Evolutionary conservation across 2,329 filamentous ascomycete species (phyloP).

Genomic region (Tolypocladium capitatum): DNA sequence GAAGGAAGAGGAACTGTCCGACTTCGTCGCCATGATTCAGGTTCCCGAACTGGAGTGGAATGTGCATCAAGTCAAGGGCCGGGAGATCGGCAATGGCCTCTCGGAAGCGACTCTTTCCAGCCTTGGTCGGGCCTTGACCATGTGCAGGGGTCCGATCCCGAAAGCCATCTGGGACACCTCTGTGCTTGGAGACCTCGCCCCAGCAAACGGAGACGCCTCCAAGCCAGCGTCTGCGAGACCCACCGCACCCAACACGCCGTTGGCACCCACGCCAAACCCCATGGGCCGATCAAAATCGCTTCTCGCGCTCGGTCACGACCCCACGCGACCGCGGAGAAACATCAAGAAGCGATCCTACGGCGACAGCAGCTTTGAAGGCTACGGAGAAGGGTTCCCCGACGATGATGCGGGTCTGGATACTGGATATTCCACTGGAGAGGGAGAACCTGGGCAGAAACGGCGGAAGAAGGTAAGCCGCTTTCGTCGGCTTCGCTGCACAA

Average conservation of each 20-base stretch:
- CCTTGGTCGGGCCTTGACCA: slow-evolving; percentile 38
- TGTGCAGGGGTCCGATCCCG: slow-evolving; percentile 43
- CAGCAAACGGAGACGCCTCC: slow-evolving; percentile 23
- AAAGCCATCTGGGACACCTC: slow-evolving; percentile 43
- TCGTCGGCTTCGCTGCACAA: not conserved
- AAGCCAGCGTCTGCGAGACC: slow-evolving; percentile 31
- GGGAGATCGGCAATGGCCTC: slow-evolving; percentile 41
- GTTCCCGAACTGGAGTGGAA: slow-evolving; percentile 45
- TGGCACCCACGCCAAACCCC: slow-evolving; percentile 19
- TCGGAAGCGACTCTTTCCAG: slow-evolving; percentile 27
- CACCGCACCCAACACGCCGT: slow-evolving; percentile 40
- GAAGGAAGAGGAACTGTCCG: slow-evolving; percentile 34
- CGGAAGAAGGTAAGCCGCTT: slow-evolving; percentile 45
- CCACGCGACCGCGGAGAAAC: slow-evolving; percentile 46
- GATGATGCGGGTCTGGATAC: slow-evolving; percentile 45
- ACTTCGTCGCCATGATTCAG: slow-evolving; percentile 38
- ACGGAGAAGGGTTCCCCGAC: slow-evolving; percentile 57
- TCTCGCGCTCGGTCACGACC: slow-evolving; percentile 27
- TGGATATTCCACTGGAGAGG: slow-evolving; percentile 61
- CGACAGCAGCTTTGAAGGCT: slow-evolving; percentile 62
- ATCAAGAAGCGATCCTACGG: slow-evolving; percentile 66
- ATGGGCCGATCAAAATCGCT: slow-evolving; percentile 25
- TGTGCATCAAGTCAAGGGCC: slow-evolving; percentile 37
- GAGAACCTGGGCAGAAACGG: slow-evolving; percentile 52
- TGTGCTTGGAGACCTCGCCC: slow-evolving; percentile 42